A percentile compares a stretch with the other conserved stretches of the same genome.
These are phyloP conservation scores for Arctostaphylos glauca DNA, from an alignment of 148 eudicot genomes.

Conservation along the genomic window DNA sequence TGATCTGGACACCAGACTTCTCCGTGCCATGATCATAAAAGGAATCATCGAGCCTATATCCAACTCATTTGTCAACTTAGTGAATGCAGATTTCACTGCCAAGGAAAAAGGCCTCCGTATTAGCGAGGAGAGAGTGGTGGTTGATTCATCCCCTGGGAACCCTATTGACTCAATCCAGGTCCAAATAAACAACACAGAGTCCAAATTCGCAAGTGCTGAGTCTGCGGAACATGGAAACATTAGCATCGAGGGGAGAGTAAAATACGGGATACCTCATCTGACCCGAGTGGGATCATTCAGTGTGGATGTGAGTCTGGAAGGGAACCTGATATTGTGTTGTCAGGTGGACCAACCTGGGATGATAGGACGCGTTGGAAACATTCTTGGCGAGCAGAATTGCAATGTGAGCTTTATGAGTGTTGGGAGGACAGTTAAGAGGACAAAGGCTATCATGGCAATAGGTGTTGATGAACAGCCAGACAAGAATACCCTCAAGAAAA, in stretches of 20 bases:
- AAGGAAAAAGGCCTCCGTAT: slow-evolving; percentile 77
- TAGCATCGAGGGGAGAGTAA: slow-evolving; percentile 78
- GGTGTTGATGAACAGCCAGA: slow-evolving; percentile 85
- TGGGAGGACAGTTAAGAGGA: slow-evolving; percentile 55
- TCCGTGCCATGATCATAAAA: slow-evolving; percentile 85
- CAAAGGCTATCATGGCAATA: slow-evolving; percentile 88
- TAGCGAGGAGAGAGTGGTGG: slow-evolving; percentile 60
- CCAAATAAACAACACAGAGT: slow-evolving; percentile 52
- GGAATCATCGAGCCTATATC: slow-evolving; percentile 95
- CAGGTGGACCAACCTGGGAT: slow-evolving; percentile 92
- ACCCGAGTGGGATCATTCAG: slow-evolving; percentile 69
- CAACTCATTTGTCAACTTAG: slow-evolving; percentile 67
- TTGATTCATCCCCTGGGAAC: slow-evolving; percentile 46
- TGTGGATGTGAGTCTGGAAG: slow-evolving; percentile 85
- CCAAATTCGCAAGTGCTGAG: slow-evolving; percentile 63
- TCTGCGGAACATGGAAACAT: slow-evolving; percentile 46
- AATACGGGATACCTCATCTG: slow-evolving; percentile 69
- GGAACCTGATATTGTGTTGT: slow-evolving; percentile 70
- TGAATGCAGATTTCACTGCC: slow-evolving; percentile 87
- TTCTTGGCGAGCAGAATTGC: slow-evolving; percentile 65
- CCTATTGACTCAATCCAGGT: slow-evolving; percentile 76
- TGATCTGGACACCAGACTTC: slow-evolving; percentile 80
- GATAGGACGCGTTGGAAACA: slow-evolving; percentile 81
- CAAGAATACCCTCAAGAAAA: slow-evolving; percentile 52
- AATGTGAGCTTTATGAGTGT: slow-evolving; percentile 93